Base-by-base conservation (phyloP, 2,329 filamentous ascomycete genomes). In the Alternaria tenuissima region DNA sequence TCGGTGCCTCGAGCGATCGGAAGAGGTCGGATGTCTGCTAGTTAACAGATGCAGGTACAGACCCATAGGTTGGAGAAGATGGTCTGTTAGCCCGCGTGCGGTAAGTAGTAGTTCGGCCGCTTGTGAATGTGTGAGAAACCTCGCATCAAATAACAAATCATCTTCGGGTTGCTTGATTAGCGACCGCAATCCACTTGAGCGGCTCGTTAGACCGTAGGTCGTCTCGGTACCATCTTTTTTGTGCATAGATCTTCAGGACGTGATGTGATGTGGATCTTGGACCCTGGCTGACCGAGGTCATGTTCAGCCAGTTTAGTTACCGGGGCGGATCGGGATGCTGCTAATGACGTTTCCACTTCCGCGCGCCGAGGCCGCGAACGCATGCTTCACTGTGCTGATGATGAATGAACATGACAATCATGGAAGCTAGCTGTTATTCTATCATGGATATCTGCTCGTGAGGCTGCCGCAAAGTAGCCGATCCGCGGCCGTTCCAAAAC, bases 401-500 rank as follows among this genome's bases (percentile, higher is more conserved):
- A 34, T 44, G 48, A 22, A 42, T 18, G 26, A 22, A 43, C 42
- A 57, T 28, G 34, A 48, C 26, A 22, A 42, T 43, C 41, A 48
- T 30, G 22, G 36, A 47, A 57, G 58, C 47, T 52, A 34, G 32
- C 32, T 61, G 54, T 36, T 53, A 41, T 38, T 60, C 41, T 44
- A 57, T 57, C 55, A 59, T 49, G 51, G 47, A 52, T 69, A 64
- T 60, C 72, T 72, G 64, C 62, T 72, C 57, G 59, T 61, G 62
- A 74, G 72, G 69, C 69, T 71, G 47, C 55, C 52, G 49, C 48
- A 34, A 56, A 59, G 64, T 67, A 63, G 60, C 58, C 56, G 64
- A 65, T 76, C 75, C 74, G 75, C 75, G 75, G 75, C 75, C 75
- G 75, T 61, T 66, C 59, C 69, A 66, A 57, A 66, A 64, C 58